These are phyloP conservation scores for Akebia trifoliata DNA, from an alignment of 164 flowering plant species.

Conservation along the genomic window DNA sequence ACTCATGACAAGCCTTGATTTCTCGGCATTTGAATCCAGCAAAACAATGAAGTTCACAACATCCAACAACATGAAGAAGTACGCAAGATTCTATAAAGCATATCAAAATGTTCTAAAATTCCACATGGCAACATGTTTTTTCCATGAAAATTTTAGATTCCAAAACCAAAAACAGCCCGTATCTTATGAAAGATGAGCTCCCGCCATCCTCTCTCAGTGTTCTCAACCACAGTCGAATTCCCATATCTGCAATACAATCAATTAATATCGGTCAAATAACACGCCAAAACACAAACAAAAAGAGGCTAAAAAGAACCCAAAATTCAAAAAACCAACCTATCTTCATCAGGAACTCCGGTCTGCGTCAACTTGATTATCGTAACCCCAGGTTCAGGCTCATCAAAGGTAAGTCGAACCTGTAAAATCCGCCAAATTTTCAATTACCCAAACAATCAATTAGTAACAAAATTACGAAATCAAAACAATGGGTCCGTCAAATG, in stretches of 20 bases:
- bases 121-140: constrained; percentile 1
- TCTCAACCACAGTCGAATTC: constrained; percentile 87
- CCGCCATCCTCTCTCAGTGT: constrained; percentile 90
- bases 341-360: constrained; percentile 80
- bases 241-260: constrained; percentile 58
- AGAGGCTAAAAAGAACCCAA: neutral
- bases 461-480: too few relatives aligned
- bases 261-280: neutral
- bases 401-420: constrained; percentile 63
- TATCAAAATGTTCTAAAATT: constrained; percentile 7
- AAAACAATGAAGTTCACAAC: too few relatives aligned
- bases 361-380: constrained; percentile 60
- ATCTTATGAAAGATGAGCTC: constrained; percentile 82
- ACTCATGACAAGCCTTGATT: too few relatives aligned
- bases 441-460: too few relatives aligned
- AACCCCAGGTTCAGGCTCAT: constrained; percentile 72
- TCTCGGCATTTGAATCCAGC: too few relatives aligned
- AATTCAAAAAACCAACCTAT: constrained; percentile 44
- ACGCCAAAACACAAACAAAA: neutral
- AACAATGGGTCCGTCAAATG: neutral
- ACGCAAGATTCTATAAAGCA: neutral
- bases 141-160: constrained; percentile 25
- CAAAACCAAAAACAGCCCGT: constrained; percentile 82
- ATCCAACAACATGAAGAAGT: neutral
- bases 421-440: constrained; percentile 3